Evolutionary conservation across 1,284 basidiomycete species (phyloP).

Genomic region (Leccinum fuscescens): DNA sequence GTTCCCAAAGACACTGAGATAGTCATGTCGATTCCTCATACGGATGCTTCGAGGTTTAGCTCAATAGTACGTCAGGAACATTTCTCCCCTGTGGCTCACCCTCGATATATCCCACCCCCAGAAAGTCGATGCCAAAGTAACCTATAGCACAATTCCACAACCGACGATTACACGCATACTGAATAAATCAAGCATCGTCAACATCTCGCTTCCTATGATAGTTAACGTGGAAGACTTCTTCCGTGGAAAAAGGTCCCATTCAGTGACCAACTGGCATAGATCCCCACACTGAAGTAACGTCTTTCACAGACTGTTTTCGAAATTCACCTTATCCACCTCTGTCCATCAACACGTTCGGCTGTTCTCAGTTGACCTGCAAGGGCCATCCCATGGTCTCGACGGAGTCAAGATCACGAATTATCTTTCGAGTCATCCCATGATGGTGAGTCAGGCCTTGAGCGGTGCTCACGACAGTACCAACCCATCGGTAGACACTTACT

Average conservation of each 20-base stretch:
- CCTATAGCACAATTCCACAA: slow-evolving; percentile 60
- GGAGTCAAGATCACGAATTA: slow-evolving; percentile 53
- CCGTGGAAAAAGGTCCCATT: slow-evolving; percentile 57
- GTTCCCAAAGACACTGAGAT: slow-evolving; percentile 45
- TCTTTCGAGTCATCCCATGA: slow-evolving; percentile 39
- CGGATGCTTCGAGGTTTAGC: slow-evolving; percentile 54
- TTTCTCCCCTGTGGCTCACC: neutral
- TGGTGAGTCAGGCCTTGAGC: slow-evolving; percentile 34
- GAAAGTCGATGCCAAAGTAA: slow-evolving; percentile 62
- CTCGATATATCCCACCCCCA: slow-evolving; percentile 28
- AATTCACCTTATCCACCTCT: slow-evolving; percentile 75
- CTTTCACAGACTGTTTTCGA: slow-evolving; percentile 64
- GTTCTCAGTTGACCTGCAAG: slow-evolving; percentile 51
- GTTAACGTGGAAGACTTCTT: slow-evolving; percentile 89
- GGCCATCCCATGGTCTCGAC: slow-evolving; percentile 41
- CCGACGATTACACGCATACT: slow-evolving; percentile 53
- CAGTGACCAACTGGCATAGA: neutral
- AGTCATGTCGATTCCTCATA: slow-evolving; percentile 59
- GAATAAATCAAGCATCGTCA: slow-evolving; percentile 50
- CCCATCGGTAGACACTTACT: slow-evolving; percentile 55
- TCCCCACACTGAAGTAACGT: slow-evolving; percentile 1
- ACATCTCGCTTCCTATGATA: slow-evolving; percentile 69
- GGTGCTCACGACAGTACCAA: neutral
- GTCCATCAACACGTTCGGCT: slow-evolving; percentile 72
- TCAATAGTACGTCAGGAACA: slow-evolving; percentile 46